Evolutionary conservation across 768 basidiomycete species (phyloP).

Genomic region (Chalciporus piperatus): DNA sequence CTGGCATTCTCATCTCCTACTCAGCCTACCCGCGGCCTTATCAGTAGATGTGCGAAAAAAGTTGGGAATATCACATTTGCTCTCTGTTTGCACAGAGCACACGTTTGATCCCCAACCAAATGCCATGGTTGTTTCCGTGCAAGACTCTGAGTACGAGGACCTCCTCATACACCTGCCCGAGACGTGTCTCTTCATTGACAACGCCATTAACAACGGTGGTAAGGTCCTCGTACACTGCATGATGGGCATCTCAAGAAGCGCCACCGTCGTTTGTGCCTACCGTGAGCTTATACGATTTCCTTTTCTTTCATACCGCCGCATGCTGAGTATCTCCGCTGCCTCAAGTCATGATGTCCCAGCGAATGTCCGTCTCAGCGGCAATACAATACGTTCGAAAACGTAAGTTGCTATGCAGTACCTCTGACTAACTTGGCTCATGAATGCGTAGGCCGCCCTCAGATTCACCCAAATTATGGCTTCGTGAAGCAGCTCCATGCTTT

Average conservation of each 20-base stretch:
- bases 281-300: constrained; percentile 35
- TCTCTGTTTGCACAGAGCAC: constrained; percentile 59
- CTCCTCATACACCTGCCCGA: constrained; percentile 63
- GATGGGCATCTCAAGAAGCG: constrained; percentile 70
- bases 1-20: neutral
- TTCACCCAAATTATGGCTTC: constrained; percentile 48
- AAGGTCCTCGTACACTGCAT: constrained; percentile 69
- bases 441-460: constrained; percentile 34
- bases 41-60: constrained; percentile 28
- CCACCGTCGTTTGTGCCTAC: constrained; percentile 57
- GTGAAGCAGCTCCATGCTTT: constrained; percentile 58
- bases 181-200: constrained; percentile 61
- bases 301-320: neutral
- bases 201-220: constrained; percentile 50
- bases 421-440: constrained; percentile 9
- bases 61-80: constrained; percentile 50
- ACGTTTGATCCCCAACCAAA: constrained; percentile 40
- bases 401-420: constrained; percentile 24
- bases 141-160: constrained; percentile 50
- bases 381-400: constrained; percentile 48
- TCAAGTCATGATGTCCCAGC: constrained; percentile 50
- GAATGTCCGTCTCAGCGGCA: constrained; percentile 42
- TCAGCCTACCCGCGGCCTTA: constrained; percentile 33
- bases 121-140: constrained; percentile 33
- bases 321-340: constrained; percentile 1